Base-by-base conservation (phyloP, 148 eudicot genomes). In the Cornus kousa region DNA sequence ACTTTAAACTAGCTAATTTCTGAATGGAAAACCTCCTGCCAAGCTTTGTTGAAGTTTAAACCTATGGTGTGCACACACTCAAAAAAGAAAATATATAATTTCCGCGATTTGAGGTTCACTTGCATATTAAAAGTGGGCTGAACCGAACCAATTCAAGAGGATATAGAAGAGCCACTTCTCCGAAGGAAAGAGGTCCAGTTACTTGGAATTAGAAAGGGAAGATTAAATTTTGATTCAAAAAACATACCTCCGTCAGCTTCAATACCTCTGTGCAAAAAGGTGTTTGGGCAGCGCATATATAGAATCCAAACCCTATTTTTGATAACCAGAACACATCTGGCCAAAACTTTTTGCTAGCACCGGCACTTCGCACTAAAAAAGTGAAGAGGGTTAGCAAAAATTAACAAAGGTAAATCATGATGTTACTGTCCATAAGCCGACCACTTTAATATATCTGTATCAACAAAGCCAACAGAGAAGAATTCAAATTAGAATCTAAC, bases 311-410 rank as follows among this genome's bases (percentile, higher is more conserved):
- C 65, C 75, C 40, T 50, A 50, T 73, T 28, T 71, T 72, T 50
- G 50, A 48, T 50, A 50, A 55, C 65, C 39, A 77, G 72, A 57
- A 46, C 68, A 50, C 65, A 71, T 70, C 73, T 74, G 82, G 82
- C 75, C 31, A 79, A 75, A 74, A 83, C 87, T 76, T 86, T 81
- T 80, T 75, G 81, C 81, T 85, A 80, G 82, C 89, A 32, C 81
- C 86, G 80, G 83, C 65, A 84, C 86, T 72, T 90, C 89, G 87
- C 76, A 82, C 82, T 84, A 71, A 86, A 87, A 78, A 85, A 84
- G 78, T 77, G 70, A 86, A 88, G 79, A 81, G 64, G 79, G 84
- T 88, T 87, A 87, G 82, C 86, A 81, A 62, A 72, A 78, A 79
- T 37, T 67, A 53, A 79, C 68, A 85, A 82, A 85, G 55, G 76